Percentiles rank a stretch among this genome's conserved stretches.
Evolutionary conservation across 345 rosid species (phyloP).

Genomic region (Dipteronia dyeriana): DNA sequence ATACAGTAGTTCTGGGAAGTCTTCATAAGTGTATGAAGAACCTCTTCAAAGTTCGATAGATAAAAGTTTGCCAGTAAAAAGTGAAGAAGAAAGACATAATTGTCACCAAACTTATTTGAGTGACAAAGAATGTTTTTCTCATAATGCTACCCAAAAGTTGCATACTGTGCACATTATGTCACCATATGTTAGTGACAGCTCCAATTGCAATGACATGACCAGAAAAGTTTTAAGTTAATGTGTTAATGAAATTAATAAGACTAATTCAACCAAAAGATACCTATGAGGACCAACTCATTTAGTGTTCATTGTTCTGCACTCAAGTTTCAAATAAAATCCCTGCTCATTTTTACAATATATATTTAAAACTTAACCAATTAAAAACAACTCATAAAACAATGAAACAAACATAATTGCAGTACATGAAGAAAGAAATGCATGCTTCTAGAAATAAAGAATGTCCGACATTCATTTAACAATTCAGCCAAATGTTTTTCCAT

Average conservation of each 20-base stretch:
- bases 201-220: not conserved
- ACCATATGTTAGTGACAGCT: not conserved
- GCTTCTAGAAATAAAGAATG: not conserved
- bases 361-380: not conserved
- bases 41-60: not conserved
- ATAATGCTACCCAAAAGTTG: not conserved
- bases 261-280: not conserved
- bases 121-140: not conserved
- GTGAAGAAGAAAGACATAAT: not conserved
- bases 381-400: not conserved
- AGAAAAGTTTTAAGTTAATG: not conserved
- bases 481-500: not conserved
- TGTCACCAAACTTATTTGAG: not conserved
- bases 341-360: not conserved
- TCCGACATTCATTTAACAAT: not conserved
- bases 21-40: not conserved
- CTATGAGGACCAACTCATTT: not conserved
- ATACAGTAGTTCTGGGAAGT: not conserved
- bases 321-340: slow-evolving; percentile 3
- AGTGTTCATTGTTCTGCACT: not conserved
- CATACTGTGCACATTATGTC: not conserved
- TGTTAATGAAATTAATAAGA: not conserved
- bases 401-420: not conserved
- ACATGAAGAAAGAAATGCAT: not conserved
- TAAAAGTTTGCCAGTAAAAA: not conserved